Conservation (phyloP, 208 protist species). For the Acanthamoeba healyi region DNA sequence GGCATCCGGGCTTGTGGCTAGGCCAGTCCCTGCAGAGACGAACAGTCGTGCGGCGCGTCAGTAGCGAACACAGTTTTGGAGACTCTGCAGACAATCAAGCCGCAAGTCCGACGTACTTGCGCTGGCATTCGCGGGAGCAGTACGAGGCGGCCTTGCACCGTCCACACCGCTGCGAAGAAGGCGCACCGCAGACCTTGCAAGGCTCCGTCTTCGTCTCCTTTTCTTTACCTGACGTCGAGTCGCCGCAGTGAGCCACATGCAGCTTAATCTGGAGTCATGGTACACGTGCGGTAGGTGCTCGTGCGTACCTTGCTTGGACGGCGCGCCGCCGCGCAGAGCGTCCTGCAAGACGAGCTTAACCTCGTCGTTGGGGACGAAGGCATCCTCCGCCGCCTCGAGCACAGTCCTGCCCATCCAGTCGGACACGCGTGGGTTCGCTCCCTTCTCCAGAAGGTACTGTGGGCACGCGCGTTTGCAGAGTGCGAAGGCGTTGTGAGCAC, state of each 20-base stretch:
- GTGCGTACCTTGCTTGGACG: not conserved
- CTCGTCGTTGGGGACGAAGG: not conserved
- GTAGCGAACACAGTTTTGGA: not conserved
- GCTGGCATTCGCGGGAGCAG: conserved; percentile 39
- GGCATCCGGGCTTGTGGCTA: conserved; percentile 2
- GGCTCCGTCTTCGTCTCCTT: not conserved
- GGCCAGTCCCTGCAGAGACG: not conserved
- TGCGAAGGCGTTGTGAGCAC: not conserved
- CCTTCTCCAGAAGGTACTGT: conserved; percentile 29
- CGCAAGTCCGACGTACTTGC: not conserved
- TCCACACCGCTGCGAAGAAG: not conserved
- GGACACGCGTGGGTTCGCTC: not conserved
- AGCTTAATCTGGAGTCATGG: not conserved
- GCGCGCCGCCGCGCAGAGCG: not conserved
- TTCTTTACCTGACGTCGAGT: not conserved
- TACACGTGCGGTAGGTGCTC: not conserved
- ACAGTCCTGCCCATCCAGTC: conserved; percentile 8
- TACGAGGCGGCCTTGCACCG: conserved; percentile 12
- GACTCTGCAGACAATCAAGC: not conserved
- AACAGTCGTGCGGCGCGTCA: not conserved
- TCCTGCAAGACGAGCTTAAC: not conserved
- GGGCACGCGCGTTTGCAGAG: not conserved
- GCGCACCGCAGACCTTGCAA: not conserved
- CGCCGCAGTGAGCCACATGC: not conserved
- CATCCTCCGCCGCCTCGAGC: not conserved